Conservation (phyloP, 306 rosid genomes). For the Leucaena leucocephala region DNA sequence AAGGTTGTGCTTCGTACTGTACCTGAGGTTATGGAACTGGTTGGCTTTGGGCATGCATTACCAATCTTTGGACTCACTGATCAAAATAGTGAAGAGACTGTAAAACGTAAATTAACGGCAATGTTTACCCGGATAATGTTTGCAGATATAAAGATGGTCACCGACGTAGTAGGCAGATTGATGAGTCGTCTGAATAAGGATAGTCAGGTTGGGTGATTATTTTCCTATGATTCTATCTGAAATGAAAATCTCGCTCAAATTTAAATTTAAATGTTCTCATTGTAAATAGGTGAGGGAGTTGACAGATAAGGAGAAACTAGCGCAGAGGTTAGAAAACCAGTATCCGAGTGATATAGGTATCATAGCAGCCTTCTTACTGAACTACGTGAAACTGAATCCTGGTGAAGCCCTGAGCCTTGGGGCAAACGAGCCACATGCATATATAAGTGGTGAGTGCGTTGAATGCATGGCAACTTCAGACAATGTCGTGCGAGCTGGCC, state of each 20-base stretch:
- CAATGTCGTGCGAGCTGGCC: slow-evolving; percentile 84
- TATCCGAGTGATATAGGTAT: slow-evolving; percentile 76
- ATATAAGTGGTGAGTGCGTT: slow-evolving; percentile 66
- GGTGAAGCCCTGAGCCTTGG: slow-evolving; percentile 79
- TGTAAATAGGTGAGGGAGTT: slow-evolving; percentile 55
- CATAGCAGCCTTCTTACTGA: slow-evolving; percentile 68
- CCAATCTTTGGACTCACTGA: slow-evolving; percentile 42
- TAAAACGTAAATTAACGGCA: slow-evolving; percentile 46
- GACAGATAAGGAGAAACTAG: slow-evolving; percentile 67
- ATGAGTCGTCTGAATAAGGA: slow-evolving; percentile 59
- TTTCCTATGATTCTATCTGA: background rate
- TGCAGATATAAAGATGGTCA: slow-evolving; percentile 49
- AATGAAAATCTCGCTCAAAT: background rate
- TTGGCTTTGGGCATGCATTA: slow-evolving; percentile 52
- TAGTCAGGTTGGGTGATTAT: slow-evolving; percentile 52
- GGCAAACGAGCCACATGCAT: slow-evolving; percentile 81
- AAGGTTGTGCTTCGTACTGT: slow-evolving; percentile 55
- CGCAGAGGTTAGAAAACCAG: slow-evolving; percentile 65
- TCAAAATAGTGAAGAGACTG: slow-evolving; percentile 51
- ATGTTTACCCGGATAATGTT: slow-evolving; percentile 68
- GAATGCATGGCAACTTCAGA: slow-evolving; percentile 94
- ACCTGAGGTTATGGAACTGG: slow-evolving; percentile 70
- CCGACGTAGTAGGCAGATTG: slow-evolving; percentile 42
- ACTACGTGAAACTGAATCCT: slow-evolving; percentile 70
- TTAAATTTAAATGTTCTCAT: background rate